A percentile compares a stretch with the other conserved stretches of the same genome.
These are phyloP conservation scores for Phytophthora citrophthora DNA, from an alignment of 352 stramenopile genomes.

Conservation along the genomic window DNA sequence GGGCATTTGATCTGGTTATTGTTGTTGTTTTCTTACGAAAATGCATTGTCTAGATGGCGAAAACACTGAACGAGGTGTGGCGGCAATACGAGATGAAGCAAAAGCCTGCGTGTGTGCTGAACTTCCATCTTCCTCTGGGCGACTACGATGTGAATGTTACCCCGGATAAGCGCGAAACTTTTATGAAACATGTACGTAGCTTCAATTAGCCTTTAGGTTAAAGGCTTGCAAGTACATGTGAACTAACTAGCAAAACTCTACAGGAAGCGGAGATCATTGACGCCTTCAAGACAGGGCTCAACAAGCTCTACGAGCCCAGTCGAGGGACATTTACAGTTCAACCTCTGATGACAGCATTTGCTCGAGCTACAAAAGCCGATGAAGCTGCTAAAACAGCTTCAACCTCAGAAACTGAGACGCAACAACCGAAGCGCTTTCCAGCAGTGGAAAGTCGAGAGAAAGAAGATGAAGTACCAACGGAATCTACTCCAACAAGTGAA, in stretches of 20 bases:
- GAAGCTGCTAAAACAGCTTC: conserved; percentile 7
- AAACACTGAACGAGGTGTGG: conserved; percentile 93
- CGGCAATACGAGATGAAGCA: conserved; percentile 90
- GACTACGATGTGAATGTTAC: conserved; percentile 97
- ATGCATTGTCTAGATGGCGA: conserved; percentile 51
- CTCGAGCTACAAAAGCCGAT: conserved; percentile 29
- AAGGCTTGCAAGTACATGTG: no score
- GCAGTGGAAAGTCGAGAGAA: conserved; percentile 5
- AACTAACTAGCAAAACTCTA: background rate
- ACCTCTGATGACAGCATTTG: conserved; percentile 54
- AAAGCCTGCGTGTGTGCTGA: conserved; percentile 94
- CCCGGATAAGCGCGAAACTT: conserved; percentile 97
- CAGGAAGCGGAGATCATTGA: conserved; percentile 69
- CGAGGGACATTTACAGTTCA: conserved; percentile 70
- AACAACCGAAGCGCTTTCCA: conserved; percentile 3
- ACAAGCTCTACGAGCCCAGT: conserved; percentile 68
- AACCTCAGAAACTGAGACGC: background rate
- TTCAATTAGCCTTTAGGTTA: background rate
- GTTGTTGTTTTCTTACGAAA: conserved; percentile 6
- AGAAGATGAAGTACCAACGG: background rate
- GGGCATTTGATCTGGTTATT: background rate
- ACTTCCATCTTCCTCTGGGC: conserved; percentile 88
- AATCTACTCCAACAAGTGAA: background rate
- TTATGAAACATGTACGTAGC: conserved; percentile 73
- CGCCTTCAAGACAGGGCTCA: conserved; percentile 61